These are phyloP conservation scores for Calocera viscosa DNA, from an alignment of 768 basidiomycete species.

Conservation along the genomic window DNA sequence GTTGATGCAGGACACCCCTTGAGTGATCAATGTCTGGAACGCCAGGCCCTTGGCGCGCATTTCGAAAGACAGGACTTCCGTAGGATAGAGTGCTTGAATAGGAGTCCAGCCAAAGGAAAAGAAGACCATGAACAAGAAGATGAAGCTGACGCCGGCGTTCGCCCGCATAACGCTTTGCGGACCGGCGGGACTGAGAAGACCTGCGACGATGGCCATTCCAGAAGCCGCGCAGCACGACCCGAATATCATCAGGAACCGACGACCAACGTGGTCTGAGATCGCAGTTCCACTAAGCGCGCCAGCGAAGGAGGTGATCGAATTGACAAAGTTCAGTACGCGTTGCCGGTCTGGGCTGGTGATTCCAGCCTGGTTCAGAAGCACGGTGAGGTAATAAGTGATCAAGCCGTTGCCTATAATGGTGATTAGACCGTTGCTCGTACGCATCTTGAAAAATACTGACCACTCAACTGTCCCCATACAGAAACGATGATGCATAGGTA, in stretches of 20 bases:
- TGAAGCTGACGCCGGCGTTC: conserved; percentile 43
- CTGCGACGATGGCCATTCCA: conserved; percentile 38
- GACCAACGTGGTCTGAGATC: conserved; percentile 38
- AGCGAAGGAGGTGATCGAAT: conserved; percentile 38
- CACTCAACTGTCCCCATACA: conserved; percentile 33
- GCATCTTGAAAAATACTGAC: no score
- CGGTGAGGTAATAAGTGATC: conserved; percentile 29
- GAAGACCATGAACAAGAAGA: conserved; percentile 26
- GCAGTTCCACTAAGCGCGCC: conserved; percentile 30
- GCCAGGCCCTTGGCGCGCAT: conserved; percentile 42
- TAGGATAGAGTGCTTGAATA: conserved; percentile 45
- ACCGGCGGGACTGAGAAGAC: conserved; percentile 33
- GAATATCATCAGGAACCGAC: conserved; percentile 35
- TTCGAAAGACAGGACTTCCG: conserved; percentile 41
- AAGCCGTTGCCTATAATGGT: no score
- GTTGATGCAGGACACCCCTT: conserved; percentile 37
- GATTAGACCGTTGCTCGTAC: no score
- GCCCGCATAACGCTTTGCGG: conserved; percentile 26
- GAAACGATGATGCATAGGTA: conserved; percentile 42
- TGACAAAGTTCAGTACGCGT: conserved; percentile 40
- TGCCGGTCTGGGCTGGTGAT: conserved; percentile 22
- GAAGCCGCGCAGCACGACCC: conserved; percentile 30
- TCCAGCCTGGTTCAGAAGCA: conserved; percentile 21
- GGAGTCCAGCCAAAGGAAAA: conserved; percentile 48
- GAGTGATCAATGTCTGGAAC: conserved; percentile 36